These are phyloP conservation scores for Grigorovia yakushimaensis DNA, from an alignment of 805 yeast species.

Conservation along the genomic window DNA sequence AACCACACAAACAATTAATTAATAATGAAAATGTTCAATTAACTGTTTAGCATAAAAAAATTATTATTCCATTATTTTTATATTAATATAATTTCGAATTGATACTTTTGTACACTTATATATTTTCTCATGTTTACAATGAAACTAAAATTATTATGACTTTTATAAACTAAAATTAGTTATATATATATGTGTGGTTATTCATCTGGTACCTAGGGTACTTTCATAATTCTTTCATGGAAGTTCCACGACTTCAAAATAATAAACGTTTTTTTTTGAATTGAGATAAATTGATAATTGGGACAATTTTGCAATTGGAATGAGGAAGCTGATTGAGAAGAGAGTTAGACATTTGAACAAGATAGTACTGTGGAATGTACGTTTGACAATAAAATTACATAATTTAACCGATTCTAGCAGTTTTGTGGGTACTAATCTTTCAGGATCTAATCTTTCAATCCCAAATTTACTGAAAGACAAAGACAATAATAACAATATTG, in stretches of 20 bases:
- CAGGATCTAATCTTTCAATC: neutral
- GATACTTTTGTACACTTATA: too few relatives aligned
- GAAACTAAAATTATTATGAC: too few relatives aligned
- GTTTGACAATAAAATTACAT: neutral
- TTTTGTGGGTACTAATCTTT: too few relatives aligned
- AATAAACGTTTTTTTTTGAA: neutral
- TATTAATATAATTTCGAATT: neutral
- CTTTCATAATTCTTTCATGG: too few relatives aligned
- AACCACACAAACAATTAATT: conserved; percentile 50
- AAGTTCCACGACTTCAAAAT: too few relatives aligned
- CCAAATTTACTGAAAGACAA: neutral
- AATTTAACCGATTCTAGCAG: neutral
- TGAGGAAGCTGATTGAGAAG: neutral
- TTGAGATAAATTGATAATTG: too few relatives aligned
- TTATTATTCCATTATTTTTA: neutral
- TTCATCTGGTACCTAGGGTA: too few relatives aligned
- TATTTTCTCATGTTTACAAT: too few relatives aligned
- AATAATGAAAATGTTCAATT: conserved; percentile 64
- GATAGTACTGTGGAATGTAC: neutral
- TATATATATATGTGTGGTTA: too few relatives aligned
- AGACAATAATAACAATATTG: neutral
- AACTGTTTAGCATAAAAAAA: conserved; percentile 45
- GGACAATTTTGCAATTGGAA: neutral
- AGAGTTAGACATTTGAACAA: neutral
- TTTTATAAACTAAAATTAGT: too few relatives aligned